phyloP scores from a whole-genome alignment of 768 basidiomycete genomes.

The Mycena vulgaris region DNA sequence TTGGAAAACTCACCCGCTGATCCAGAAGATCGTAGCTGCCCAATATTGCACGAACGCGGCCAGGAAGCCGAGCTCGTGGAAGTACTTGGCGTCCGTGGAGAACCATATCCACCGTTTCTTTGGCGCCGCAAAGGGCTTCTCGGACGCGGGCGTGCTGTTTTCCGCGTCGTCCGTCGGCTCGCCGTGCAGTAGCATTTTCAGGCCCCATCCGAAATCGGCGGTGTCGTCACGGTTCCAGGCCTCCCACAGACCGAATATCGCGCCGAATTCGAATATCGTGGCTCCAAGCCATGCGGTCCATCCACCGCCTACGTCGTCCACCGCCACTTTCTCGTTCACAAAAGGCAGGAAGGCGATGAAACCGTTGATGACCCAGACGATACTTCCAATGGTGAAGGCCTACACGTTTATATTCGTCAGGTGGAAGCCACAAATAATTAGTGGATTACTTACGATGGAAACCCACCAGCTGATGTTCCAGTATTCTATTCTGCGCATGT shows the following conservation, averaged over 20 bases:
- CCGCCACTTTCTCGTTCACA: slow-evolving; percentile 46
- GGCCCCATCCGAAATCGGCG: slow-evolving; percentile 55
- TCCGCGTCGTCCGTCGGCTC: slow-evolving; percentile 14
- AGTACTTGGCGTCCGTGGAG: slow-evolving; percentile 54
- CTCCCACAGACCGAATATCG: slow-evolving; percentile 68
- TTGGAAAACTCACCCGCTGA: slow-evolving; percentile 56
- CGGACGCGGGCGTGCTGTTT: slow-evolving; percentile 3
- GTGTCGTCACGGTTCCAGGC: slow-evolving; percentile 65
- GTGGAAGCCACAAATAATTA: neutral
- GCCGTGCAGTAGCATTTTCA: slow-evolving; percentile 40
- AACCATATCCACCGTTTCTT: slow-evolving; percentile 54
- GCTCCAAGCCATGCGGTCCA: slow-evolving; percentile 72
- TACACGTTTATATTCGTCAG: slow-evolving; percentile 19
- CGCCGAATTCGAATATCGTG: slow-evolving; percentile 72
- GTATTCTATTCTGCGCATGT: slow-evolving; percentile 55
- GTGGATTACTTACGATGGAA: slow-evolving; percentile 48
- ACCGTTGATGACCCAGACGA: slow-evolving; percentile 71
- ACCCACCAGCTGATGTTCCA: slow-evolving; percentile 65
- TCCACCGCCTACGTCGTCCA: slow-evolving; percentile 53
- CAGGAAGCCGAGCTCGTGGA: slow-evolving; percentile 63
- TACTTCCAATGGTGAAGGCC: slow-evolving; percentile 60
- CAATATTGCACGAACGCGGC: slow-evolving; percentile 66
- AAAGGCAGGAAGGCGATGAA: slow-evolving; percentile 69
- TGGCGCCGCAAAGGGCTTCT: slow-evolving; percentile 44
- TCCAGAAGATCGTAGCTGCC: slow-evolving; percentile 77